These are phyloP conservation scores for Globisporangium emineosum DNA, from an alignment of 352 stramenopile genomes.

Conservation along the genomic window DNA sequence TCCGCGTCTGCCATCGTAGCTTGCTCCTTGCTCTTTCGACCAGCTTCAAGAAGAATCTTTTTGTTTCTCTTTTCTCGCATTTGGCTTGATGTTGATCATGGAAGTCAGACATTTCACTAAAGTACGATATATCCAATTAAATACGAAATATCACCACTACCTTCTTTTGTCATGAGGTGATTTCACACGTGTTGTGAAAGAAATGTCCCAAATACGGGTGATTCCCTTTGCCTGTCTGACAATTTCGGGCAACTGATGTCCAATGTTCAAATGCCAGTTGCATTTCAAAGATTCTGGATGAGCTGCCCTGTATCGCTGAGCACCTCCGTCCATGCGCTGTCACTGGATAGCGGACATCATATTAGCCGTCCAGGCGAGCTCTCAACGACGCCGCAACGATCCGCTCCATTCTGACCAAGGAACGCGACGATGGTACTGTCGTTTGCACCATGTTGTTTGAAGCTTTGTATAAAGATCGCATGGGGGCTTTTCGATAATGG, in stretches of 20 bases:
- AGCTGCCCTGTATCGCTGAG: not conserved
- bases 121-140: not conserved
- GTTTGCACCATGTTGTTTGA: not conserved
- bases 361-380: too few species aligned
- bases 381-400: not conserved
- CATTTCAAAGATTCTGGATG: not conserved
- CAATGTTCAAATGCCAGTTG: not conserved
- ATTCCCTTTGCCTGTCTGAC: too few species aligned
- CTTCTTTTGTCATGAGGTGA: too few species aligned
- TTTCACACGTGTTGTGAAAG: too few species aligned
- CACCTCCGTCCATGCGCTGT: not conserved
- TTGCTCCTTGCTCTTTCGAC: not conserved
- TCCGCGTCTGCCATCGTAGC: slow-evolving; percentile 40
- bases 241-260: too few species aligned
- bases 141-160: too few species aligned
- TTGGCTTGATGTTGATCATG: not conserved
- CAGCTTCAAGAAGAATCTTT: slow-evolving; percentile 1
- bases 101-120: not conserved
- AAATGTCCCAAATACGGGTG: too few species aligned
- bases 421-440: not conserved
- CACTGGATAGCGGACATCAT: too few species aligned
- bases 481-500: slow-evolving; percentile 7
- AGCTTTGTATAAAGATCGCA: not conserved
- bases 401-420: not conserved
- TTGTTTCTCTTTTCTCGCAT: not conserved